Evolutionary conservation across 441 rosid genomes (phyloP).

Genomic region (Codiaeum variegatum): DNA sequence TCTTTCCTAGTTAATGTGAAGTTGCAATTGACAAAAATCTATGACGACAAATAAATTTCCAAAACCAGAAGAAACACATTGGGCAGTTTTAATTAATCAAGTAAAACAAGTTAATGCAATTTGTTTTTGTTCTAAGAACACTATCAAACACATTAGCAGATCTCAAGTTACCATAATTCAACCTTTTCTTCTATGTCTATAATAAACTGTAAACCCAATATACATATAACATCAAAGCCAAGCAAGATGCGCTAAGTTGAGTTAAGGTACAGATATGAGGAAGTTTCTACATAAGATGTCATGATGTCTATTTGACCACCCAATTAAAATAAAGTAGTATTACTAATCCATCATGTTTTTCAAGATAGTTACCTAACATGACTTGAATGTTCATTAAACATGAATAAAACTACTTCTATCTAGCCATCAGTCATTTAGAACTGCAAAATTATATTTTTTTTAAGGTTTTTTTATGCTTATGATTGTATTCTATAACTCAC

Average conservation of each 20-base stretch:
- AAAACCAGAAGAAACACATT: neutral
- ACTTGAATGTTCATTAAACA: neutral
- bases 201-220: neutral
- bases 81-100: neutral
- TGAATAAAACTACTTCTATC: no score
- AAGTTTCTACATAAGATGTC: neutral
- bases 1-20: neutral
- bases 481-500: conserved; percentile 34
- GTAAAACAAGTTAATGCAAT: neutral
- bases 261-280: neutral
- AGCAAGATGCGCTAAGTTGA: neutral
- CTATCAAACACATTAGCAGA: conserved; percentile 1
- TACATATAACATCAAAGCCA: neutral
- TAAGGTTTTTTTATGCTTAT: neutral
- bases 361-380: neutral
- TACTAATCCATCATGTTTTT: neutral
- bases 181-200: neutral
- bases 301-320: neutral
- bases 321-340: neutral
- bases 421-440: neutral
- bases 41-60: neutral
- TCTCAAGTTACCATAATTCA: neutral
- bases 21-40: neutral
- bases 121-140: neutral
- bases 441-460: neutral